Conservation (phyloP, 257 asterid species). For the Anisodus acutangulus region DNA sequence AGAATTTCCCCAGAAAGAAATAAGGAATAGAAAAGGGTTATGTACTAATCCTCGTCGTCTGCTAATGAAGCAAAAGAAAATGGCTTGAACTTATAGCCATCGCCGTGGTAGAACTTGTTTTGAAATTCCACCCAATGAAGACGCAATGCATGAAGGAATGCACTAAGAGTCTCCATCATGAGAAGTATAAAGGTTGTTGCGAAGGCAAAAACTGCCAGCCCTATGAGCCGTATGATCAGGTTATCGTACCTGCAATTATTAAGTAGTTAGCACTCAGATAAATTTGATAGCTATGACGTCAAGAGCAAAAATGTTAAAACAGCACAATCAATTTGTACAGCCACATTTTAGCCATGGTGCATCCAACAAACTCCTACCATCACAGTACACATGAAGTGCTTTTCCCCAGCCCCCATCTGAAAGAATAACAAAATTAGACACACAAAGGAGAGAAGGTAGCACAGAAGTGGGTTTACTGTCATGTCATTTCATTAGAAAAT, state of each 20-base stretch:
- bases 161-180: constrained; percentile 95
- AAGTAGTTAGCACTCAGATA: constrained; percentile 2
- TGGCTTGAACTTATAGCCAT: constrained; percentile 87
- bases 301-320: neutral
- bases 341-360: neutral
- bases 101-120: constrained; percentile 82
- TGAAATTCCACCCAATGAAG: constrained; percentile 98
- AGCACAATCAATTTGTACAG: neutral
- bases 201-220: constrained; percentile 78
- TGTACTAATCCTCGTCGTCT: constrained; percentile 57
- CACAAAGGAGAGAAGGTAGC: neutral
- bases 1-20: constrained; percentile 36
- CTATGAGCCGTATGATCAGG: constrained; percentile 66
- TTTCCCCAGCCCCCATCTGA: neutral
- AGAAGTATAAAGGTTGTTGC: constrained; percentile 87
- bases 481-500: neutral
- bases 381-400: neutral
- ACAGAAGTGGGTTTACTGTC: neutral
- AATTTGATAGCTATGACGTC: neutral
- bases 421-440: neutral
- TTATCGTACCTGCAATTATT: constrained; percentile 68
- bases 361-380: neutral
- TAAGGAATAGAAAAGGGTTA: neutral
- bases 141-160: constrained; percentile 91
- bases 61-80: constrained; percentile 71